Conservation (phyloP, 2,329 filamentous ascomycete genomes). For the Sclerotiophoma versabilis region DNA sequence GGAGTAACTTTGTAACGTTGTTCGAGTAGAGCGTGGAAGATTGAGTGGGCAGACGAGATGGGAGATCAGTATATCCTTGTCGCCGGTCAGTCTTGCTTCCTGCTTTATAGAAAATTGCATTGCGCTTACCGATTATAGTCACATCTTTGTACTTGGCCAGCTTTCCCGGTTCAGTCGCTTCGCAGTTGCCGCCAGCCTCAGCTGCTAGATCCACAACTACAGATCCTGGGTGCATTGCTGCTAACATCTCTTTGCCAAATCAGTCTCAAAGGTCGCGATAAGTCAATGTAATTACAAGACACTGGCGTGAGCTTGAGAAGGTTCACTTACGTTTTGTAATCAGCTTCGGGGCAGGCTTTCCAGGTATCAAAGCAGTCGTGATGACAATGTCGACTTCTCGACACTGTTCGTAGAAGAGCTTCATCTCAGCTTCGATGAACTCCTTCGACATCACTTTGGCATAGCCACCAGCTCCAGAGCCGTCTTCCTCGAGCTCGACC, state of each 20-base stretch:
- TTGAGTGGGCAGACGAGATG: slow-evolving; percentile 85
- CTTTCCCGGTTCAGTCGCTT: slow-evolving; percentile 77
- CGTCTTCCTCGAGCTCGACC: slow-evolving; percentile 84
- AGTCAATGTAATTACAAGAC: too few species aligned
- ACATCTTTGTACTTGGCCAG: slow-evolving; percentile 76
- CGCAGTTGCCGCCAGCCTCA: slow-evolving; percentile 88
- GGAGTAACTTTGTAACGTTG: slow-evolving; percentile 87
- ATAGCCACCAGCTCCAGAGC: slow-evolving; percentile 83
- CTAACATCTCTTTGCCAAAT: slow-evolving; percentile 62
- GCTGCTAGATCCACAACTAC: slow-evolving; percentile 88
- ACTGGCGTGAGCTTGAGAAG: too few species aligned
- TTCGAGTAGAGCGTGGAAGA: slow-evolving; percentile 91
- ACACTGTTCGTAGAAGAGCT: slow-evolving; percentile 85
- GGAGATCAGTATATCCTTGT: slow-evolving; percentile 79
- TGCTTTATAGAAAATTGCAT: neutral
- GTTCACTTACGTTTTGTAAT: slow-evolving; percentile 67
- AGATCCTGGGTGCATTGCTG: slow-evolving; percentile 88
- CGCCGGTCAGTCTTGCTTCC: neutral
- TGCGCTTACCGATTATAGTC: slow-evolving; percentile 76
- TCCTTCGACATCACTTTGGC: slow-evolving; percentile 95
- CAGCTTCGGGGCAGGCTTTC: slow-evolving; percentile 80
- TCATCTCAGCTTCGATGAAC: slow-evolving; percentile 93
- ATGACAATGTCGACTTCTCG: slow-evolving; percentile 91
- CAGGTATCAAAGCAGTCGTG: slow-evolving; percentile 90
- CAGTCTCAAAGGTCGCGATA: neutral